Conservation (phyloP, 148 eudicot genomes). For the Arctostaphylos glauca region DNA sequence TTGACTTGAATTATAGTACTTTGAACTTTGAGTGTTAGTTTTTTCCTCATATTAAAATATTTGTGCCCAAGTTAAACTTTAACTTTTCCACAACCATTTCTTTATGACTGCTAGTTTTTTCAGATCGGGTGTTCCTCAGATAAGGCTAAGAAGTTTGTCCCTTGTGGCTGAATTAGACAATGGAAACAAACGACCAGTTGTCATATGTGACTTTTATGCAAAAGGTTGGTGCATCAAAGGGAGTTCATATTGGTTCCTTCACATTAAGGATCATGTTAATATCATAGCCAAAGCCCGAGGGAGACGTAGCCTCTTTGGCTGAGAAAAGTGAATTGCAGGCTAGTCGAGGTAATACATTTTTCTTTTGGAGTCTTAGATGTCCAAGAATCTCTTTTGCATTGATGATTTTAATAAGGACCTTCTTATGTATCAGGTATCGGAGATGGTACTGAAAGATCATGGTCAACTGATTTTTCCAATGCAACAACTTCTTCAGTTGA, state of each 20-base stretch:
- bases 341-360: constrained; percentile 43
- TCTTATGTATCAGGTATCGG: constrained; percentile 48
- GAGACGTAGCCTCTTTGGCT: constrained; percentile 23
- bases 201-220: constrained; percentile 68
- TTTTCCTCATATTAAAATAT: constrained; percentile 17
- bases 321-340: constrained; percentile 30
- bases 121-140: constrained; percentile 55
- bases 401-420: constrained; percentile 33
- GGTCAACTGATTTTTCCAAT: constrained; percentile 20
- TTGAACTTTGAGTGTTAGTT: not conserved
- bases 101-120: constrained; percentile 40
- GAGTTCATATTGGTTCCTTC: constrained; percentile 79
- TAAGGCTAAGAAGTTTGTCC: constrained; percentile 57
- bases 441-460: constrained; percentile 31
- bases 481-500: constrained; percentile 22
- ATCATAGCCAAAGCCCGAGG: constrained; percentile 34
- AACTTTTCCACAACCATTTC: constrained; percentile 20
- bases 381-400: constrained; percentile 14
- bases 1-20: not conserved
- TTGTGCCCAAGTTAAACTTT: constrained; percentile 13
- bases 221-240: constrained; percentile 99
- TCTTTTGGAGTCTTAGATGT: constrained; percentile 20
- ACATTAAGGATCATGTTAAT: constrained; percentile 45
- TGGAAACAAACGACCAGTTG: constrained; percentile 56
- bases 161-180: constrained; percentile 37